These are phyloP conservation scores for bread wheat (Triticum aestivum) DNA, from an alignment of 176 grass and related monocot species.

Conservation along the genomic window IWGSC_CS_RefSeq_v2.1 NC_057803.1:136587606-136588105, in stretches of 20 bases:
- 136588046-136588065: background rate
- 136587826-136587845: conserved; percentile 87
- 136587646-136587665: conserved; percentile 14
- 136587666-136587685: background rate
- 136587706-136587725: conserved; percentile 70
- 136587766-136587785: conserved; percentile 79
- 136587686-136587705: conserved; percentile 50
- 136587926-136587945: background rate
- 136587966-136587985: background rate
- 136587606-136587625: background rate
- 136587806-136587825: conserved; percentile 99
- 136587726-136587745: conserved; percentile 81
- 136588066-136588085: background rate
- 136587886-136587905: conserved; percentile 33
- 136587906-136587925: background rate
- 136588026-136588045: background rate
- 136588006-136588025: background rate
- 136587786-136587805: conserved; percentile 82
- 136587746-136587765: conserved; percentile 89
- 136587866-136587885: conserved; percentile 70
- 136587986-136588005: background rate
- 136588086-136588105: conserved; percentile 15
- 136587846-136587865: conserved; percentile 85
- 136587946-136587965: conserved; percentile 24
- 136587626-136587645: conserved; percentile 45